Percentiles rank a stretch among this genome's conserved stretches.
Evolutionary conservation across 495 filamentous ascomycete genomes (phyloP).

Genomic region (Penicillium lagena): DNA sequence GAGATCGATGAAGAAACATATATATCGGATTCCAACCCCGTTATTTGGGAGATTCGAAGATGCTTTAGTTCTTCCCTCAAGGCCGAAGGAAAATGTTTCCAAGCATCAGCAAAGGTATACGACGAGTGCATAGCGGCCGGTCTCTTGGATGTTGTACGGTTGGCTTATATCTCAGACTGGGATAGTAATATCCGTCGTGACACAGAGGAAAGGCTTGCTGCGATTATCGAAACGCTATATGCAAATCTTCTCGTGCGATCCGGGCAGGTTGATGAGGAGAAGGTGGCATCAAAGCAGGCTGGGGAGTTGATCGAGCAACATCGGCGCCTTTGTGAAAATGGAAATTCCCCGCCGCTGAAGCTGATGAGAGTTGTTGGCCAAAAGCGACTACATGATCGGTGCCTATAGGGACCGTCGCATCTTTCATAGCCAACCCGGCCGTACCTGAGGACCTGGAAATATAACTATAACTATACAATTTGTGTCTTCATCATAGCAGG

Average conservation of each 20-base stretch:
- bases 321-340: slow-evolving; percentile 1
- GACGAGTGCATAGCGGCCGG: slow-evolving; percentile 3
- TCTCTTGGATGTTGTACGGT: background rate
- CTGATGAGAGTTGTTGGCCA: slow-evolving; percentile 9
- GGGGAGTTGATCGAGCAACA: slow-evolving; percentile 3
- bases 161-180: slow-evolving; percentile 1
- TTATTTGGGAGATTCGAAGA: slow-evolving; percentile 4
- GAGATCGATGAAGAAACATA: slow-evolving; percentile 14
- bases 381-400: background rate
- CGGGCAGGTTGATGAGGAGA: slow-evolving; percentile 1
- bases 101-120: slow-evolving; percentile 5
- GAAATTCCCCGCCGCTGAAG: slow-evolving; percentile 5
- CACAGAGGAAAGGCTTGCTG: slow-evolving; percentile 1
- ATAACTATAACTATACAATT: too few species aligned
- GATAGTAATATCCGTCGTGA: slow-evolving; percentile 1
- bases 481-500: too few species aligned
- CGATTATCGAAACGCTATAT: slow-evolving; percentile 6
- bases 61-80: slow-evolving; percentile 3
- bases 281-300: background rate
- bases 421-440: too few species aligned
- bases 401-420: too few species aligned
- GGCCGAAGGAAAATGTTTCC: slow-evolving; percentile 8
- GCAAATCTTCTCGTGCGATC: slow-evolving; percentile 7
- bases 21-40: slow-evolving; percentile 3
- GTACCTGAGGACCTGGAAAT: too few species aligned